Conservation (phyloP, 208 protist species). For the Wallacemonas sp. region DNA sequence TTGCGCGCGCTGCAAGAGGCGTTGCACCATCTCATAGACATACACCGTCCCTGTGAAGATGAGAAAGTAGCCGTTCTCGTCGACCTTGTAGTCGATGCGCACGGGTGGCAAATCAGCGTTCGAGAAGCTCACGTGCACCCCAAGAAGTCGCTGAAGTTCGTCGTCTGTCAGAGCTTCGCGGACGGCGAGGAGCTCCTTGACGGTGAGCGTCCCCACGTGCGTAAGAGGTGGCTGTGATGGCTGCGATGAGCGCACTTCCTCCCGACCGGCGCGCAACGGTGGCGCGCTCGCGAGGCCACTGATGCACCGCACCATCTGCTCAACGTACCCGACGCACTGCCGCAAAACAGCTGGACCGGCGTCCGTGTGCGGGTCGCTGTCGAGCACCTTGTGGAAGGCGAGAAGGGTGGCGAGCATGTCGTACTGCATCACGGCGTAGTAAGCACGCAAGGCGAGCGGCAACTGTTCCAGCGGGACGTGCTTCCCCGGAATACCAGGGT, state of each 20-base stretch:
- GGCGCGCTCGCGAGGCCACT: not conserved
- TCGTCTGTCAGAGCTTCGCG: conserved; percentile 12
- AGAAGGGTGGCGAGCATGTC: conserved; percentile 36
- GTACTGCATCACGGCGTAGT: conserved; percentile 52
- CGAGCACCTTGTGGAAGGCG: conserved; percentile 35
- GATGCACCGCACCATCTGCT: conserved; percentile 23
- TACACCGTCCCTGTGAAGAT: conserved; percentile 52
- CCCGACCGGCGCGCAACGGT: not conserved
- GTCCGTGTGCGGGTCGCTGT: conserved; percentile 30
- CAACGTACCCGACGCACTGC: conserved; percentile 20
- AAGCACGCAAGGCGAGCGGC: conserved; percentile 43
- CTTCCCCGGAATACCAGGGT: not conserved
- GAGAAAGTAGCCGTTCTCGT: conserved; percentile 44
- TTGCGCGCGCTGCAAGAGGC: conserved; percentile 31
- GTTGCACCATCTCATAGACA: conserved; percentile 68
- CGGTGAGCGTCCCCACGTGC: conserved; percentile 8
- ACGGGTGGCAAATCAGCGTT: conserved; percentile 4
- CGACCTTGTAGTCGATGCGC: conserved; percentile 26
- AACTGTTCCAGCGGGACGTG: conserved; percentile 22
- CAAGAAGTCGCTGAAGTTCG: conserved; percentile 22
- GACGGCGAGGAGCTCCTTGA: conserved; percentile 20
- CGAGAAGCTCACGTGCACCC: conserved; percentile 20
- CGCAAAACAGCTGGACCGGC: conserved; percentile 9
- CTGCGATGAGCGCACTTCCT: not conserved
- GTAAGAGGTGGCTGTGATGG: not conserved